phyloP scores from a whole-genome alignment of 176 grass and related monocot genomes.

The Tuctoria greenei region DNA sequence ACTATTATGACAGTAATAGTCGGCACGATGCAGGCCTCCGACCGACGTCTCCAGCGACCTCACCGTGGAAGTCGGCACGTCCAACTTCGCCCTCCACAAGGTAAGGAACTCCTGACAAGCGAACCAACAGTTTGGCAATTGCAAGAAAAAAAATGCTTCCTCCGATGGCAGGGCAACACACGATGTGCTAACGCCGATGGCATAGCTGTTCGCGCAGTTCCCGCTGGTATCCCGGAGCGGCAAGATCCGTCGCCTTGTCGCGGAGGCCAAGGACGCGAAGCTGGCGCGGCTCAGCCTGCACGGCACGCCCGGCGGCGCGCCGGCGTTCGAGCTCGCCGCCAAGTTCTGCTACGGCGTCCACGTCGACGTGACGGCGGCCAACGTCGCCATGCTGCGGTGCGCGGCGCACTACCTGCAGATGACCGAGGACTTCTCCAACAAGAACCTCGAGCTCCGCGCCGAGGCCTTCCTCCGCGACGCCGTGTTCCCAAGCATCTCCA shows the following conservation, averaged over 20 bases:
- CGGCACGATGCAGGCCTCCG: conserved; percentile 60
- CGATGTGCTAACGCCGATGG: conserved; percentile 42
- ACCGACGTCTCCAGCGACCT: conserved; percentile 97
- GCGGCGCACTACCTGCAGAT: conserved; percentile 89
- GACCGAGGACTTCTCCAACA: conserved; percentile 76
- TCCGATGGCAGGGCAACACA: background rate
- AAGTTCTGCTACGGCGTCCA: conserved; percentile 94
- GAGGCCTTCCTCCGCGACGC: conserved; percentile 70
- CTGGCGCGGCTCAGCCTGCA: conserved; percentile 64
- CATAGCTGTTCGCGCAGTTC: conserved; percentile 79
- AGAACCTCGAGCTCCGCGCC: conserved; percentile 65
- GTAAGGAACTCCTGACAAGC: conserved; percentile 32
- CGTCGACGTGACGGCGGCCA: conserved; percentile 62
- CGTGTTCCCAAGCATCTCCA: conserved; percentile 60
- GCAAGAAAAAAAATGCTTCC: too few relatives aligned
- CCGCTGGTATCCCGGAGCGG: conserved; percentile 89
- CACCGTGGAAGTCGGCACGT: conserved; percentile 76
- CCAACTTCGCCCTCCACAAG: conserved; percentile 98
- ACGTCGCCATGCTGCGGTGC: conserved; percentile 71
- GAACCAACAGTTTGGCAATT: too few relatives aligned
- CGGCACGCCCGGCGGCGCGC: conserved; percentile 57
- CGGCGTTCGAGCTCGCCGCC: conserved; percentile 79
- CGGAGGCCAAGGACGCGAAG: conserved; percentile 71
- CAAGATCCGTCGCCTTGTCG: conserved; percentile 74
- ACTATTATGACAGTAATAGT: background rate